Base-by-base conservation (phyloP, 2,329 filamentous ascomycete species). In the Rugonectria rugulosa region DNA sequence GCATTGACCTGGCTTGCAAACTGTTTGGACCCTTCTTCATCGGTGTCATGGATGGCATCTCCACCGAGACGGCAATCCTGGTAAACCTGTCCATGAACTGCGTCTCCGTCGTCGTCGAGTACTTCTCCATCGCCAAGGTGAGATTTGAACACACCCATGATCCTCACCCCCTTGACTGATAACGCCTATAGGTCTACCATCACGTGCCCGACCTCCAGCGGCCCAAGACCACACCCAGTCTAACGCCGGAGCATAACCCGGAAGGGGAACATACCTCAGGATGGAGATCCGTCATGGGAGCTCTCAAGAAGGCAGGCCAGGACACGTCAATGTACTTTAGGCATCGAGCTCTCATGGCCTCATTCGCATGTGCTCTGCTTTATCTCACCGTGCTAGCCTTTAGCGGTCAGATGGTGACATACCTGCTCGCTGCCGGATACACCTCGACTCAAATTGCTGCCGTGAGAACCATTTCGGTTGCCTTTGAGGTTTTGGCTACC, bases 401-500 rank as follows among this genome's bases (percentile, higher is more conserved):
- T 61, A 75, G 76, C 1, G 84, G 84, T 0, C 86, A 87, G 63
- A 88, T 88, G 84, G 76, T 87, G 48, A 87, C 86, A 1, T 89
- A 84, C 61, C 77, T 89, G 2, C 71, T 88, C 5, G 77, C 82
- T 0, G 68, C 77, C 4, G 82, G 82, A 19, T 81, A 81, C 63
- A 80, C 72, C 2, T 76, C 83, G 1, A 65, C 73, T n/a, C 73
- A 80, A 29, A 77, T 88, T 19, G 83, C 82, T 32, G 49, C 81
- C 11, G 77, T 82, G 40, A 78, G 87, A 4, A 81, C 81, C 0
- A 59, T 79, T 5, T 80, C 81, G 24, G 81, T 82, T 1, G 52
- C 78, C 3, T 79, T 85, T 44, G 87, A 89, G 67, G 71, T 89
- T 3, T 74, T 75, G 7, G 85, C 87, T 0, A 89, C 87, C 0